Conservation (phyloP, 257 asterid genomes). For the Gynochthodes officinalis region DNA sequence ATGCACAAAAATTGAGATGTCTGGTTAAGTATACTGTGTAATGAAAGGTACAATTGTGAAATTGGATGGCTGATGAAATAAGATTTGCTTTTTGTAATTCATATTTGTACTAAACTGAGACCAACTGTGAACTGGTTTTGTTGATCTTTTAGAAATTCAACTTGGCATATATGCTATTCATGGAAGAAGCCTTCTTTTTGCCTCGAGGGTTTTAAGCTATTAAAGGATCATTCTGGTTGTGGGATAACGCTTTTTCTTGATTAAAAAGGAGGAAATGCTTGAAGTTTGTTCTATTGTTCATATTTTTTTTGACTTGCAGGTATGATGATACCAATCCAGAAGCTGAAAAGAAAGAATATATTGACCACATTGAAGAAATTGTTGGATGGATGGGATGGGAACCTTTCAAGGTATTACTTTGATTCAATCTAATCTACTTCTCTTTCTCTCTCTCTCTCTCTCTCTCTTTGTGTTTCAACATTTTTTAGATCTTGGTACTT, state of each 20-base stretch:
- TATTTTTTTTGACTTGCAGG: slow-evolving; percentile 30
- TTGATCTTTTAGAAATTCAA: neutral
- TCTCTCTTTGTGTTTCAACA: neutral
- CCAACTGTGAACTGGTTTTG: neutral
- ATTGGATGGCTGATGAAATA: neutral
- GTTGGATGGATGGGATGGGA: slow-evolving; percentile 99
- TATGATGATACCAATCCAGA: slow-evolving; percentile 97
- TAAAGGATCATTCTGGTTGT: neutral
- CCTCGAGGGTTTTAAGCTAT: neutral
- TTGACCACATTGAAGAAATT: slow-evolving; percentile 86
- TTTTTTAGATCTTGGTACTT: slow-evolving; percentile 20
- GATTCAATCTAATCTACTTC: neutral
- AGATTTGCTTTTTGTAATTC: neutral
- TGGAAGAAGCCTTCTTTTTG: too few species aligned
- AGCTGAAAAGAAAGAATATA: slow-evolving; percentile 95
- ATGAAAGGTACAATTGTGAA: neutral
- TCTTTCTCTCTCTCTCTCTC: too few species aligned
- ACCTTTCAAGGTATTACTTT: slow-evolving; percentile 70
- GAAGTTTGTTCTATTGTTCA: neutral
- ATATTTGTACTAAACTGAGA: neutral
- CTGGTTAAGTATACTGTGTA: neutral
- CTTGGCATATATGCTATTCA: too few species aligned
- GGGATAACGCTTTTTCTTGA: neutral
- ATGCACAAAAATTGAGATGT: neutral
- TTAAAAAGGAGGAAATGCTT: neutral